phyloP scores from a whole-genome alignment of 2,329 filamentous ascomycete species.

The Colletotrichum spaethianum region DNA sequence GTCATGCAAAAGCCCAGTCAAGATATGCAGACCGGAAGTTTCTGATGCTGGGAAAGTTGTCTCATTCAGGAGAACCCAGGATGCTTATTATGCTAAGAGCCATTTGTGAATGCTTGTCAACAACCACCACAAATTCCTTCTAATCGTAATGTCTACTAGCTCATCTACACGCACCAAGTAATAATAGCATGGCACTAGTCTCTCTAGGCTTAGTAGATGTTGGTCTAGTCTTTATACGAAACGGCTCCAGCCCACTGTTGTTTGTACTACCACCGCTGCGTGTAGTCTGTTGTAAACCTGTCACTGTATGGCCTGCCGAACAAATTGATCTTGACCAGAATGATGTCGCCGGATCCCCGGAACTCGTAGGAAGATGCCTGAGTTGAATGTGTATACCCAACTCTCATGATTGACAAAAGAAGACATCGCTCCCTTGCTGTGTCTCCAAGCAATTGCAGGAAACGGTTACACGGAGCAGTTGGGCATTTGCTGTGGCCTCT shows the following conservation, averaged over 20 bases:
- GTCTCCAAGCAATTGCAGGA: neutral
- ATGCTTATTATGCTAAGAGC: neutral
- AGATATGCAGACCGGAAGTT: neutral
- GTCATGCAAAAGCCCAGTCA: neutral
- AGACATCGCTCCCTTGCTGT: neutral
- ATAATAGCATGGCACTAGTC: no score
- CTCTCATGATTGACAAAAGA: conserved; percentile 6
- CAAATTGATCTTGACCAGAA: neutral
- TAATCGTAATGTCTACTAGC: neutral
- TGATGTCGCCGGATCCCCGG: neutral
- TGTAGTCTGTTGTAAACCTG: neutral
- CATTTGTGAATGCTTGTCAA: neutral
- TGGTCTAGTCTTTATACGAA: neutral
- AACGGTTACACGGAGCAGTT: conserved; percentile 11
- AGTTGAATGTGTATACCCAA: neutral
- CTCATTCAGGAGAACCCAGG: neutral
- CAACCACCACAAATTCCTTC: neutral
- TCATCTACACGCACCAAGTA: neutral
- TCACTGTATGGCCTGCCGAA: neutral
- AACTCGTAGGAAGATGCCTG: conserved; percentile 1
- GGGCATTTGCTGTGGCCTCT: neutral
- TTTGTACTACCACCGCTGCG: neutral
- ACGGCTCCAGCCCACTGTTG: neutral
- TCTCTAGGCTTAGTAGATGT: neutral
- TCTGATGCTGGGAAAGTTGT: neutral